Conservation (phyloP, 1,284 basidiomycete species). For the Wolfiporia cocos region DNA sequence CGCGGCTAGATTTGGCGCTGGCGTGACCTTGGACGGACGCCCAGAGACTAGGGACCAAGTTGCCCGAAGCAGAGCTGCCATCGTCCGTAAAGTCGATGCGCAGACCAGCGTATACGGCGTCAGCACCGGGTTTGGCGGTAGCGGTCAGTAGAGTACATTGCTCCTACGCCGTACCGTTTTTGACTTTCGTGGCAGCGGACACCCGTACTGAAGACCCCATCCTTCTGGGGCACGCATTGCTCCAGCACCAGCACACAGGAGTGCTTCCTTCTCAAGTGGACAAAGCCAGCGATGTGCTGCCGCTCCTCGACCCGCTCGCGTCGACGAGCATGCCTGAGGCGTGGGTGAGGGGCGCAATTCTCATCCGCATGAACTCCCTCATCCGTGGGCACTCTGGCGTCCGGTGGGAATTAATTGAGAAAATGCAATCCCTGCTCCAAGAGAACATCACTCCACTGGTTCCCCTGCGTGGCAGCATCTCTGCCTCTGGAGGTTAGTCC, state of each 20-base stretch:
- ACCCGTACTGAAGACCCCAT: conserved; percentile 68
- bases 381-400: conserved; percentile 87
- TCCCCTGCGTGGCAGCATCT: conserved; percentile 80
- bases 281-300: conserved; percentile 39
- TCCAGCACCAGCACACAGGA: conserved; percentile 77
- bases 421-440: conserved; percentile 69
- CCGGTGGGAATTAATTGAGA: conserved; percentile 74
- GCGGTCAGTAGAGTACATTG: conserved; percentile 37
- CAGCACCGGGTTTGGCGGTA: conserved; percentile 79
- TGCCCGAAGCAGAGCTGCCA: conserved; percentile 51
- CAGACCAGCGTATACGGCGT: conserved; percentile 77
- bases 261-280: conserved; percentile 51
- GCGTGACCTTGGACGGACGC: conserved; percentile 48
- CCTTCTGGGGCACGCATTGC: conserved; percentile 66
- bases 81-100: conserved; percentile 60
- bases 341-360: conserved; percentile 87
- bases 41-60: conserved; percentile 43
- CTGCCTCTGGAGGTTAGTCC: conserved; percentile 67
- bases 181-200: conserved; percentile 36
- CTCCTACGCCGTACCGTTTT: too few species aligned
- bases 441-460: conserved; percentile 78
- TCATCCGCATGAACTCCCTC: conserved; percentile 83
- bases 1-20: conserved; percentile 55
- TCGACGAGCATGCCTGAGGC: conserved; percentile 79
- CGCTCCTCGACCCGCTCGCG: conserved; percentile 61